Evolutionary conservation across 331 rosid species (phyloP).

Genomic region (Cydonia oblonga): DNA sequence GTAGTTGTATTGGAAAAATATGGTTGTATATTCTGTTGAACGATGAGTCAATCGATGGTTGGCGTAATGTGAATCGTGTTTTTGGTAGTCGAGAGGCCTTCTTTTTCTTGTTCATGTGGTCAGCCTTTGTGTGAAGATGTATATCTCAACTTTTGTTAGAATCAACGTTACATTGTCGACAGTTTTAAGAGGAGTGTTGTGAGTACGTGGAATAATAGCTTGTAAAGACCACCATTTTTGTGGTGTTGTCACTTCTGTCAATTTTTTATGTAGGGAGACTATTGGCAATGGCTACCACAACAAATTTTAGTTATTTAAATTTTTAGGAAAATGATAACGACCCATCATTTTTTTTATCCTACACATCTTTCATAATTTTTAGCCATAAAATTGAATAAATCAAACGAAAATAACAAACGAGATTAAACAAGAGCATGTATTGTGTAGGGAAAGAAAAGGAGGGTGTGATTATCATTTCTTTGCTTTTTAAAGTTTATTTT

Average conservation of each 20-base stretch:
- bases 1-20: conserved; percentile 53
- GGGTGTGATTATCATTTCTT: background rate
- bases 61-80: conserved; percentile 54
- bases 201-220: conserved; percentile 23
- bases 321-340: background rate
- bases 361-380: rapidly evolving
- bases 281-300: background rate
- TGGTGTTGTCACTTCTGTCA: background rate
- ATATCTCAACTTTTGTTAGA: conserved; percentile 37
- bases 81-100: conserved; percentile 64
- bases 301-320: background rate
- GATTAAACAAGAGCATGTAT: background rate
- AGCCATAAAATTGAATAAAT: background rate
- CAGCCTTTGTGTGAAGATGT: conserved; percentile 32
- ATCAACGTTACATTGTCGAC: conserved; percentile 27
- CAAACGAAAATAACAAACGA: background rate
- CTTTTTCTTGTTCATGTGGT: conserved; percentile 24
- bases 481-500: background rate
- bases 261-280: background rate
- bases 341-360: background rate
- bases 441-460: background rate
- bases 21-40: conserved; percentile 48
- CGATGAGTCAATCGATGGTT: conserved; percentile 26
- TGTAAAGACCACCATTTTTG: conserved; percentile 15
- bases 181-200: conserved; percentile 39